phyloP scores from a whole-genome alignment of 139 green algal genomes.

The Chloropicon primus region DNA sequence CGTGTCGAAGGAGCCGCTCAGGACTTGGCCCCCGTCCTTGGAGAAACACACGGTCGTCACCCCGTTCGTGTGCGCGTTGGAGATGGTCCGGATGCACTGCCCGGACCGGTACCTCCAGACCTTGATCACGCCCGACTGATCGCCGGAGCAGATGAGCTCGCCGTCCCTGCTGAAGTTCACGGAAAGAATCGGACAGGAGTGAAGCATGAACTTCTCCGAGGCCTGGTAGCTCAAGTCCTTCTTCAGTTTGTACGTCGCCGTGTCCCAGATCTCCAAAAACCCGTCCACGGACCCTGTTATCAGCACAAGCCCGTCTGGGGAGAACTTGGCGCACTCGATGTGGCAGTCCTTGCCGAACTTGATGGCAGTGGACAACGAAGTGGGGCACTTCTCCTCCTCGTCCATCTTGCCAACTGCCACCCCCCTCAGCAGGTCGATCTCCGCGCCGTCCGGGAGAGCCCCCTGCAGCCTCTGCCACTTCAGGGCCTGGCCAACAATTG shows the following conservation, averaged over 20 bases:
- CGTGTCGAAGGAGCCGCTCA: slow-evolving; percentile 80
- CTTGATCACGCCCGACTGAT: slow-evolving; percentile 72
- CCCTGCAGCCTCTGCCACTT: slow-evolving; percentile 93
- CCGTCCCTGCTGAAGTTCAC: slow-evolving; percentile 68
- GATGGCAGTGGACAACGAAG: slow-evolving; percentile 41
- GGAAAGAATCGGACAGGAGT: slow-evolving; percentile 78
- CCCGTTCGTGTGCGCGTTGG: slow-evolving; percentile 55
- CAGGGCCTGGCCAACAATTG: slow-evolving; percentile 85
- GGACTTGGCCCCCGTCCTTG: slow-evolving; percentile 69
- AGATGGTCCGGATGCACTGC: slow-evolving; percentile 77
- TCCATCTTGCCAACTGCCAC: slow-evolving; percentile 51
- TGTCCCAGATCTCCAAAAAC: slow-evolving; percentile 97
- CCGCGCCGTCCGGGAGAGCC: slow-evolving; percentile 58
- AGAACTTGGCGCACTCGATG: slow-evolving; percentile 70
- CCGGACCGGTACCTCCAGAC: slow-evolving; percentile 53
- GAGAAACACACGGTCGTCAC: slow-evolving; percentile 80
- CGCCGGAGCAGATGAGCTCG: slow-evolving; percentile 75
- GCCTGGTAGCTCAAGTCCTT: slow-evolving; percentile 88
- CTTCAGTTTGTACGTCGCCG: slow-evolving; percentile 69
- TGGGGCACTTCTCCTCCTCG: slow-evolving; percentile 74
- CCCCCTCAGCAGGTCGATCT: slow-evolving; percentile 85
- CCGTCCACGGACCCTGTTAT: slow-evolving; percentile 83
- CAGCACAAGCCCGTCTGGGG: slow-evolving; percentile 75
- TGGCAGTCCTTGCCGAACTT: slow-evolving; percentile 42
- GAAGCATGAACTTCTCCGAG: slow-evolving; percentile 94